phyloP scores from a whole-genome alignment of 176 grass and related monocot genomes.

The Oryza nivara region DNA sequence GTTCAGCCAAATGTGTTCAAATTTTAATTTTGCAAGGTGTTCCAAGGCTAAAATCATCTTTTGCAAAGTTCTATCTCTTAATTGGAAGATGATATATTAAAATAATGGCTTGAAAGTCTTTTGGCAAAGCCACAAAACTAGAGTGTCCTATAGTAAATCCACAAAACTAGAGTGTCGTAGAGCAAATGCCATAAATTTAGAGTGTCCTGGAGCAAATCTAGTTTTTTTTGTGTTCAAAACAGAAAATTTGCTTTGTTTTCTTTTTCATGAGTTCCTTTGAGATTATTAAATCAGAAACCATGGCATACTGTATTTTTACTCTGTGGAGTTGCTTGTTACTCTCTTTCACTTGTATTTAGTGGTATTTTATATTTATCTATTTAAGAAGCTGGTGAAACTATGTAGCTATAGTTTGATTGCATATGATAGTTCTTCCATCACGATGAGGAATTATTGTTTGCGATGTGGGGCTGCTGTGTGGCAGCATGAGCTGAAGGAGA shows the following conservation, averaged over 20 bases:
- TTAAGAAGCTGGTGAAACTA: background rate
- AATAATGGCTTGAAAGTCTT: too few species aligned
- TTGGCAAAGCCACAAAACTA: too few species aligned
- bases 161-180: too few species aligned
- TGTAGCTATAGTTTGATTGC: background rate
- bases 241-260: background rate
- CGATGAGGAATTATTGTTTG: background rate
- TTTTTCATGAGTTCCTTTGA: background rate
- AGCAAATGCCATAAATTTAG: too few species aligned
- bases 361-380: background rate
- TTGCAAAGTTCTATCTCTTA: too few species aligned
- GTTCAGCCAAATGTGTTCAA: too few species aligned
- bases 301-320: background rate
- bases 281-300: background rate
- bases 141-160: too few species aligned
- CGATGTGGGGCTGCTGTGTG: too few species aligned
- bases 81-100: too few species aligned
- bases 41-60: too few species aligned
- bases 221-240: background rate
- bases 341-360: background rate
- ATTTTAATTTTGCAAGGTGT: too few species aligned
- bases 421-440: background rate
- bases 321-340: background rate
- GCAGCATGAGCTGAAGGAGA: too few species aligned
- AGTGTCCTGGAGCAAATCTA: background rate